phyloP scores from a whole-genome alignment of 805 yeast species.

The Kuraishia piskuri region DNA sequence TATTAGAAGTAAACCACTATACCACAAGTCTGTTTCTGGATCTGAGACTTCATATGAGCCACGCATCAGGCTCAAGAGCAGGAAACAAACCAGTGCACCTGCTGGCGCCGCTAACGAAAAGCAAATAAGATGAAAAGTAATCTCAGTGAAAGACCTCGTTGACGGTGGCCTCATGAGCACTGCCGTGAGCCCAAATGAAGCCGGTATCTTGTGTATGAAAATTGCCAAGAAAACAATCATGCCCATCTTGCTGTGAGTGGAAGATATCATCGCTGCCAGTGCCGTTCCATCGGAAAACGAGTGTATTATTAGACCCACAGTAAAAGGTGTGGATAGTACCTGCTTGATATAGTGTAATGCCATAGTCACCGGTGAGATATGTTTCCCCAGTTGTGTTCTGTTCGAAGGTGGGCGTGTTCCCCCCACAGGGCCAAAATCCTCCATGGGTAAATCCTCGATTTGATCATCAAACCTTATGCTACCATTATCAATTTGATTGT shows the following conservation, averaged over 20 bases:
- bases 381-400: background rate
- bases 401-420: background rate
- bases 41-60: constrained; percentile 6
- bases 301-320: constrained; percentile 59
- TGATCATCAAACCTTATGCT: background rate
- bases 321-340: constrained; percentile 30
- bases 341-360: background rate
- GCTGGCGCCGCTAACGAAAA: constrained; percentile 59
- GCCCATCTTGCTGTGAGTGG: constrained; percentile 28
- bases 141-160: constrained; percentile 9
- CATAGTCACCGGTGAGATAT: background rate
- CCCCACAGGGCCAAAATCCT: background rate
- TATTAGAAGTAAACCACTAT: constrained; percentile 46
- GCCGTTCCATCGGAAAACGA: constrained; percentile 69
- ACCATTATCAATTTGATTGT: background rate
- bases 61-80: constrained; percentile 17
- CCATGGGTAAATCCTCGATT: background rate
- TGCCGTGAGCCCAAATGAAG: constrained; percentile 59
- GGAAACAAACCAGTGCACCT: constrained; percentile 37
- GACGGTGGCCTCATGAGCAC: constrained; percentile 30
- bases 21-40: constrained; percentile 19
- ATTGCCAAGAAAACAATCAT: constrained; percentile 49
- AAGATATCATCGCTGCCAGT: constrained; percentile 45
- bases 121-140: constrained; percentile 37
- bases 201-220: constrained; percentile 66